These are phyloP conservation scores for Aspergillus pseudoterreus DNA, from an alignment of 2,329 filamentous ascomycete species.

Conservation along the genomic window DNA sequence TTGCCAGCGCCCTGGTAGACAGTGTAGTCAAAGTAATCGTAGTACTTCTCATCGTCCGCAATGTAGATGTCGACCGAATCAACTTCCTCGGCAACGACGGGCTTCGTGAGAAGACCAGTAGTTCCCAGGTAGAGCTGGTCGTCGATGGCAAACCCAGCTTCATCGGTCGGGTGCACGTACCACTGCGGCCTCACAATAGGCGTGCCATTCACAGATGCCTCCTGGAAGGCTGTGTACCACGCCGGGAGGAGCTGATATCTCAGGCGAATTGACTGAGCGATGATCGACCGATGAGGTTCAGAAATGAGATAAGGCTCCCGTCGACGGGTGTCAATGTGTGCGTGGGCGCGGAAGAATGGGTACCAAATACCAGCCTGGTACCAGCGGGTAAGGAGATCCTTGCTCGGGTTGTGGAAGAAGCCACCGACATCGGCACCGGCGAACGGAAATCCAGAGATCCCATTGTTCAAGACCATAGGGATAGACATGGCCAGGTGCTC, in stretches of 20 bases:
- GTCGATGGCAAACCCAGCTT: slow-evolving; percentile 82
- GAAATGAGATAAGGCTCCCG: slow-evolving; percentile 88
- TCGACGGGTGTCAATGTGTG: slow-evolving; percentile 91
- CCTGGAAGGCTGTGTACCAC: slow-evolving; percentile 97
- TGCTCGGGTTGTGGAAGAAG: slow-evolving; percentile 95
- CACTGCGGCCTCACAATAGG: slow-evolving; percentile 91
- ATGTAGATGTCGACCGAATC: slow-evolving; percentile 76
- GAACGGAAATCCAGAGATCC: slow-evolving; percentile 90
- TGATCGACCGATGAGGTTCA: slow-evolving; percentile 80
- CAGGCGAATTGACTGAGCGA: slow-evolving; percentile 80
- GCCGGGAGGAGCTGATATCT: slow-evolving; percentile 85
- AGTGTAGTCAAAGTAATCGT: slow-evolving; percentile 89
- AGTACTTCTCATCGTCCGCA: slow-evolving; percentile 84
- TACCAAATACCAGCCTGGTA: slow-evolving; percentile 97
- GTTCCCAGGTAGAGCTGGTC: slow-evolving; percentile 89
- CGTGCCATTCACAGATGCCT: slow-evolving; percentile 75
- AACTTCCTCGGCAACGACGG: slow-evolving; percentile 74
- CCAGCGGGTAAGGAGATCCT: slow-evolving; percentile 88
- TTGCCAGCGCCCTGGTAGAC: slow-evolving; percentile 70
- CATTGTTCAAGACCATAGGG: slow-evolving; percentile 90
- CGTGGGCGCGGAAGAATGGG: slow-evolving; percentile 95
- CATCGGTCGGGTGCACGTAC: slow-evolving; percentile 83
- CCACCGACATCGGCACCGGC: slow-evolving; percentile 93
- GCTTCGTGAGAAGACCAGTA: slow-evolving; percentile 89
- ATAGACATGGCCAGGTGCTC: slow-evolving; percentile 82